Evolutionary conservation across 768 basidiomycete species (phyloP).

Genomic region (Sutorius australiensis): DNA sequence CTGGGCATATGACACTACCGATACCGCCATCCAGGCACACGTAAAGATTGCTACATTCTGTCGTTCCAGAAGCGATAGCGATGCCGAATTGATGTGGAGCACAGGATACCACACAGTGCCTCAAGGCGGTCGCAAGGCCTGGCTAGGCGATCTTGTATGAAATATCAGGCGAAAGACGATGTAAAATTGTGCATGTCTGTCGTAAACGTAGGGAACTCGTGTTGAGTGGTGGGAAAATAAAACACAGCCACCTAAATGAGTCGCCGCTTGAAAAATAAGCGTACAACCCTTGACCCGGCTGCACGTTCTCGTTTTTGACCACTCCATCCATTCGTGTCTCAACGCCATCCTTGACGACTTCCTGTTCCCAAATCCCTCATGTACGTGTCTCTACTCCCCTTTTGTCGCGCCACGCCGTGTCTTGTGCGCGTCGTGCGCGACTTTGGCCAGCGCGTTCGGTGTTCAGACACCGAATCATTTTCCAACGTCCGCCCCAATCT

Average conservation of each 20-base stretch:
- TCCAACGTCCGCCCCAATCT: constrained; percentile 18
- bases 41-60: not conserved
- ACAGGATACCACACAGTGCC: constrained; percentile 1
- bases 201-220: constrained; percentile 10
- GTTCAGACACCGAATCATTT: constrained; percentile 16
- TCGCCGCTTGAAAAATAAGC: constrained; percentile 38
- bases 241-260: constrained; percentile 25
- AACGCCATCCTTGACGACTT: constrained; percentile 30
- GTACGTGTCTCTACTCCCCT: constrained; percentile 29
- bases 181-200: not conserved
- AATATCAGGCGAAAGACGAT: not conserved
- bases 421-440: constrained; percentile 28
- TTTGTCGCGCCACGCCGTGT: constrained; percentile 20
- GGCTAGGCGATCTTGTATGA: not conserved
- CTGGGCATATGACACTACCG: not conserved
- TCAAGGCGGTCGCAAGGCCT: constrained; percentile 5
- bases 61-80: not conserved
- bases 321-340: constrained; percentile 32
- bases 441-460: constrained; percentile 16
- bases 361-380: constrained; percentile 19
- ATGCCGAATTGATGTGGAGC: not conserved
- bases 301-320: constrained; percentile 33
- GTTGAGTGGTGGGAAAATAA: constrained; percentile 16
- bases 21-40: not conserved
- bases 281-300: constrained; percentile 38